Conservation (phyloP, 2,329 filamentous ascomycete genomes). For the Cercospora berteroae region DNA sequence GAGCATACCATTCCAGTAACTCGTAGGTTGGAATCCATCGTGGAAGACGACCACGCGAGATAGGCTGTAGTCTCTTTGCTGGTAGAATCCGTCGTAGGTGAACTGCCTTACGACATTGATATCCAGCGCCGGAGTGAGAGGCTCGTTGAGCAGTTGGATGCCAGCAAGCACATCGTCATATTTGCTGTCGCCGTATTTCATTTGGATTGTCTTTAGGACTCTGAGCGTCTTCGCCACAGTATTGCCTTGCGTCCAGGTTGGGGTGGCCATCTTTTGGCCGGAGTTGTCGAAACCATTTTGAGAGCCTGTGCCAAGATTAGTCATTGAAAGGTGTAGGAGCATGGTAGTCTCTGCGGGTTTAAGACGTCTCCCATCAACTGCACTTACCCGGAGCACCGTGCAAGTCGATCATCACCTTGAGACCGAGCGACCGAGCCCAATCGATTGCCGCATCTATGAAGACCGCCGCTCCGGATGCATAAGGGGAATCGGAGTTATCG, state of each 20-base stretch:
- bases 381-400: conserved; percentile 51
- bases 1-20: conserved; percentile 62
- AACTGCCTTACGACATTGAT: conserved; percentile 52
- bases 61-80: conserved; percentile 36
- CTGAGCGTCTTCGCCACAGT: conserved; percentile 53
- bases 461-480: conserved; percentile 51
- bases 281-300: conserved; percentile 65
- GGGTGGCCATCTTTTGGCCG: conserved; percentile 47
- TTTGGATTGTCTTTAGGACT: conserved; percentile 57
- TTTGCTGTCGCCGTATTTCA: conserved; percentile 54
- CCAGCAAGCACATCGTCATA: conserved; percentile 60
- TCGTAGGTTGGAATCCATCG: conserved; percentile 55
- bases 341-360: no score
- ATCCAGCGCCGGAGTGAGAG: conserved; percentile 48
- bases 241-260: conserved; percentile 49
- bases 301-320: conserved; percentile 34
- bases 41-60: conserved; percentile 54
- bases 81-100: conserved; percentile 55
- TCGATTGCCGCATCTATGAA: conserved; percentile 58
- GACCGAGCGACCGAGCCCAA: conserved; percentile 53
- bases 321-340: neutral
- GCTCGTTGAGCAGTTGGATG: conserved; percentile 60
- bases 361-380: no score
- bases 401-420: conserved; percentile 60
- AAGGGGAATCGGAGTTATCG: conserved; percentile 50